phyloP scores from a whole-genome alignment of 73 alveolate genomes.

The Paramecium tetraurelia region DNA sequence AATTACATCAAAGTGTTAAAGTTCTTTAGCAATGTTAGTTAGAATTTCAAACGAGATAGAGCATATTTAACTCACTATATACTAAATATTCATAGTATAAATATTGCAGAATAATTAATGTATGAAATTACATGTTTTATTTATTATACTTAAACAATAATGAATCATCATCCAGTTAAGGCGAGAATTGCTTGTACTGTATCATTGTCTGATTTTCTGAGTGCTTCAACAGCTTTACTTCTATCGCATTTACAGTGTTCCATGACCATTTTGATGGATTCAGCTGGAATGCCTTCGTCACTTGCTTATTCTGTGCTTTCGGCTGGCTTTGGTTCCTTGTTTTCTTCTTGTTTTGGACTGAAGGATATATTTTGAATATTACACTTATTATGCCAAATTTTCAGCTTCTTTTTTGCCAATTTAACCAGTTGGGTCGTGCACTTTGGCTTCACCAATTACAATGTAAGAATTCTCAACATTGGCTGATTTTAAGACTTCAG shows the following conservation, averaged over 20 bases:
- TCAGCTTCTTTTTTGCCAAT: constrained; percentile 60
- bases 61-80: not conserved
- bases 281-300: constrained; percentile 89
- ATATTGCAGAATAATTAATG: not conserved
- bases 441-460: constrained; percentile 69
- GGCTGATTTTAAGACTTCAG: constrained; percentile 94
- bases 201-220: constrained; percentile 90
- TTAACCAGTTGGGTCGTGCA: constrained; percentile 47
- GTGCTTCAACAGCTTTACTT: constrained; percentile 92
- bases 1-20: not conserved
- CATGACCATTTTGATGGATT: constrained; percentile 95
- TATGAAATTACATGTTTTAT: not conserved
- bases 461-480: constrained; percentile 89
- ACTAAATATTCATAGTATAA: not conserved
- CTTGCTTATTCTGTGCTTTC: constrained; percentile 81
- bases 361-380: not conserved
- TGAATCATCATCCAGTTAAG: constrained; percentile 21
- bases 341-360: constrained; percentile 52
- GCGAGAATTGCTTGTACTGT: constrained; percentile 86
- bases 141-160: not conserved
- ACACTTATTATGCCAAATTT: constrained; percentile 53
- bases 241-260: constrained; percentile 88
- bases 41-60: not conserved
- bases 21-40: not conserved
- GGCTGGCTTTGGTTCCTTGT: constrained; percentile 67